Conservation (phyloP, 352 stramenopile species). For the Globisporangium takayamanum region DNA sequence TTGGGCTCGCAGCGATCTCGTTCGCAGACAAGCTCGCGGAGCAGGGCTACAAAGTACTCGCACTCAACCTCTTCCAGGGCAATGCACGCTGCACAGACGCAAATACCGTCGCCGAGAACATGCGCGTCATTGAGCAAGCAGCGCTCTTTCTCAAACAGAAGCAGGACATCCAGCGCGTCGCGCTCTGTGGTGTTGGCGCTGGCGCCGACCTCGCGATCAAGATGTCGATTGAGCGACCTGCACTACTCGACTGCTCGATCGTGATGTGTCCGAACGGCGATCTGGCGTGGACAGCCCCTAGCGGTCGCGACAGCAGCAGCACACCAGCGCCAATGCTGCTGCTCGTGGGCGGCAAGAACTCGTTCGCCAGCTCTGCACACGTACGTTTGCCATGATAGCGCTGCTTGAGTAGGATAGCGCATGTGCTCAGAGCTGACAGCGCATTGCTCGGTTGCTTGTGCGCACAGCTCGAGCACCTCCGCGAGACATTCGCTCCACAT, state of each 20-base stretch:
- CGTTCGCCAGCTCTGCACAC: slow-evolving; percentile 50
- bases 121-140: slow-evolving; percentile 36
- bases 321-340: slow-evolving; percentile 43
- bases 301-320: slow-evolving; percentile 9
- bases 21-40: slow-evolving; percentile 86
- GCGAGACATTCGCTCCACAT: slow-evolving; percentile 26
- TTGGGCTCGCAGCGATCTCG: slow-evolving; percentile 50
- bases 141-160: slow-evolving; percentile 54
- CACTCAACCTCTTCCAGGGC: slow-evolving; percentile 39
- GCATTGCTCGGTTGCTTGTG: neutral
- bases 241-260: slow-evolving; percentile 53
- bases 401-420: neutral
- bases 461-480: slow-evolving; percentile 44
- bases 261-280: slow-evolving; percentile 64
- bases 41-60: slow-evolving; percentile 85
- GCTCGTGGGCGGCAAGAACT: slow-evolving; percentile 57
- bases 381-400: slow-evolving; percentile 24
- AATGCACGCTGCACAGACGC: slow-evolving; percentile 10
- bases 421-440: neutral
- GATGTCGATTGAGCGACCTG: slow-evolving; percentile 36
- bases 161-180: slow-evolving; percentile 72
- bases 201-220: slow-evolving; percentile 67
- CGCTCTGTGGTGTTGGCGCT: slow-evolving; percentile 53
- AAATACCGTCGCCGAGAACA: slow-evolving; percentile 15
- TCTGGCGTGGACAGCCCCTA: slow-evolving; percentile 20